Conservation (phyloP, 2,329 filamentous ascomycete species). For the Lachnellula arida region DNA sequence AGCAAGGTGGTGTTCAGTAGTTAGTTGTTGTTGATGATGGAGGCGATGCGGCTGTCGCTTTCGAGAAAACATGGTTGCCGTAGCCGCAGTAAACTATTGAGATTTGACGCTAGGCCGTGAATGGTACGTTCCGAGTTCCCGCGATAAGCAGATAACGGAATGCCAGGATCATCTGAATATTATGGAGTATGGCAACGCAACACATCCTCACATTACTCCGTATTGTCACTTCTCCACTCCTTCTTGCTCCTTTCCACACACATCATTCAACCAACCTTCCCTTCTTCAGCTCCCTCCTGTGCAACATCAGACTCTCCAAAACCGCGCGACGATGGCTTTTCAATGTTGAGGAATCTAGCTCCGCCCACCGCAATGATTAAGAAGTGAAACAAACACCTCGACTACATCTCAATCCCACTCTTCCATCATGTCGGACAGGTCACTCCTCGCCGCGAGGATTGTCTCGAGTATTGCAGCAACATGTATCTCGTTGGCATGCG, state of each 20-base stretch:
- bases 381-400: constrained; percentile 9
- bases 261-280: not conserved
- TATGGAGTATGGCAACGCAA: too few species aligned
- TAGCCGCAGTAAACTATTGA: too few species aligned
- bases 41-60: not conserved
- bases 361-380: constrained; percentile 14
- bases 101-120: too few species aligned
- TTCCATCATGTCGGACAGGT: constrained; percentile 41
- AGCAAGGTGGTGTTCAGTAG: too few species aligned
- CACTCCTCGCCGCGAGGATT: constrained; percentile 61
- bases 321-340: not conserved
- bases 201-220: too few species aligned
- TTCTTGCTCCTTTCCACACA: too few species aligned
- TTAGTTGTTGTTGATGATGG: not conserved
- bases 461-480: constrained; percentile 83
- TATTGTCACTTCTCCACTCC: too few species aligned
- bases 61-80: too few species aligned
- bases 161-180: too few species aligned
- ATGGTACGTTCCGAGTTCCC: too few species aligned
- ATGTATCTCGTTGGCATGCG: constrained; percentile 79
- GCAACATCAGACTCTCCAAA: not conserved
- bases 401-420: constrained; percentile 1
- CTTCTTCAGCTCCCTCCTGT: not conserved
- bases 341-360: not conserved
- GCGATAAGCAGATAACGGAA: too few species aligned